phyloP scores from a whole-genome alignment of 2,329 filamentous ascomycete species.

The Huntiella omanensis region DNA sequence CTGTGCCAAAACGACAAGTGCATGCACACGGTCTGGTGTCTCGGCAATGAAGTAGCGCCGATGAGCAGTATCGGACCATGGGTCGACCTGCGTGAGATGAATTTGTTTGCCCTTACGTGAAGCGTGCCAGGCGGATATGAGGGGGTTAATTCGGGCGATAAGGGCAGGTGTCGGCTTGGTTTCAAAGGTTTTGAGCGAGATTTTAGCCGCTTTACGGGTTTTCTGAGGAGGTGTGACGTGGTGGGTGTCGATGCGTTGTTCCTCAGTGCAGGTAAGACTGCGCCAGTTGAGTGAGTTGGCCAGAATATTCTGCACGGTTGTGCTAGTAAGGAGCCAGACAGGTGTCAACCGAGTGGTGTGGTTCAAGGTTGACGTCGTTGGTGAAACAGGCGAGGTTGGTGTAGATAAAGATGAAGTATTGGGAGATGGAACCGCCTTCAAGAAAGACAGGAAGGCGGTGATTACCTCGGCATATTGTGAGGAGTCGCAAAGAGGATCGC shows the following conservation, averaged over 20 bases:
- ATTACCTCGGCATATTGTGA: slow-evolving; percentile 60
- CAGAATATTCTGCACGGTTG: slow-evolving; percentile 60
- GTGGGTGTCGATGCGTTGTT: slow-evolving; percentile 61
- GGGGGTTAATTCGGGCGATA: slow-evolving; percentile 47
- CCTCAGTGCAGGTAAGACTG: slow-evolving; percentile 70
- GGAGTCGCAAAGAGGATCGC: slow-evolving; percentile 68
- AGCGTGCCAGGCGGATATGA: slow-evolving; percentile 62
- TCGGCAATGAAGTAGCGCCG: slow-evolving; percentile 71
- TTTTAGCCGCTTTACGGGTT: slow-evolving; percentile 60
- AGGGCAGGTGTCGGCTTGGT: slow-evolving; percentile 51
- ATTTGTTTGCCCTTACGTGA: slow-evolving; percentile 70
- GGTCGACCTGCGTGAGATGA: slow-evolving; percentile 74
- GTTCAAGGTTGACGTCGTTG: slow-evolving; percentile 26
- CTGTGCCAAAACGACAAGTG: slow-evolving; percentile 67
- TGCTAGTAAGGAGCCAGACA: slow-evolving; percentile 75
- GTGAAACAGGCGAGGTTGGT: no score
- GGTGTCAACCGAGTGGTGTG: slow-evolving; percentile 54
- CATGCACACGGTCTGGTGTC: slow-evolving; percentile 53
- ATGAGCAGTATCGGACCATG: slow-evolving; percentile 70
- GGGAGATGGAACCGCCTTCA: background rate
- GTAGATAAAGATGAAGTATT: no score
- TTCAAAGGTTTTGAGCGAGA: slow-evolving; percentile 65
- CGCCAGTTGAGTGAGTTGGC: slow-evolving; percentile 64
- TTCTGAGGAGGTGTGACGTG: slow-evolving; percentile 48
- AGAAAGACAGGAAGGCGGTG: slow-evolving; percentile 51